A percentile compares a stretch with the other conserved stretches of the same genome.
phyloP scores from a whole-genome alignment of 768 basidiomycete species.

The Suillus plorans region DNA sequence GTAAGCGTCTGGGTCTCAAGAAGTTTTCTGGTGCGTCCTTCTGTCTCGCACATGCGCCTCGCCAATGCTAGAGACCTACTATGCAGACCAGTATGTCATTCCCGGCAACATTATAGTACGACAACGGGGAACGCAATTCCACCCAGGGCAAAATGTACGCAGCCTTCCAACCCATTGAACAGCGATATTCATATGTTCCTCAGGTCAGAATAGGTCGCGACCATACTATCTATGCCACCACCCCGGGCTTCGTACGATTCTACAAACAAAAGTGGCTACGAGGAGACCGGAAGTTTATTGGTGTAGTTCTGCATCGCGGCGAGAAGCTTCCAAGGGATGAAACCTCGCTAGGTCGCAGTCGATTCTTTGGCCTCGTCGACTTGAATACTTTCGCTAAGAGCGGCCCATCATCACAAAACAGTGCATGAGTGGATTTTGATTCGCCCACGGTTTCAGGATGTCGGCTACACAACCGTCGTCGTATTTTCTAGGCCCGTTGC shows the following conservation, averaged over 20 bases:
- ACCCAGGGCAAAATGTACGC: conserved; percentile 90
- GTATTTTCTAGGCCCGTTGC: background rate
- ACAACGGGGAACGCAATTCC: conserved; percentile 90
- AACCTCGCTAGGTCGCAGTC: conserved; percentile 68
- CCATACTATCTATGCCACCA: conserved; percentile 89
- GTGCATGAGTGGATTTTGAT: conserved; percentile 6
- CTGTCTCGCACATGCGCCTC: conserved; percentile 6
- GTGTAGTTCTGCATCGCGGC: conserved; percentile 78
- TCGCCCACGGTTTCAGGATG: background rate
- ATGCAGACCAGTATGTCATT: conserved; percentile 81
- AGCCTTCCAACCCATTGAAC: conserved; percentile 2
- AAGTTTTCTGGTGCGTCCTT: conserved; percentile 81
- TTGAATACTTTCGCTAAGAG: conserved; percentile 39
- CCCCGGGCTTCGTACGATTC: conserved; percentile 92
- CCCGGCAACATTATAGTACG: conserved; percentile 97
- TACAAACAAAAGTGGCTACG: conserved; percentile 81
- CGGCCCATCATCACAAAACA: conserved; percentile 11
- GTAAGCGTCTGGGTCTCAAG: conserved; percentile 92
- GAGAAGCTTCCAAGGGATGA: conserved; percentile 89
- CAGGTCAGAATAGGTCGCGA: conserved; percentile 92
- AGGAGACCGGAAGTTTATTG: conserved; percentile 76
- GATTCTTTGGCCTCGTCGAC: conserved; percentile 79
- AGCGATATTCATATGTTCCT: conserved; percentile 10
- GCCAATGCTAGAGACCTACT: conserved; percentile 9
- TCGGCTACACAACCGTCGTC: background rate